Conservation (phyloP, 2,329 filamentous ascomycete species). For the Fusarium protoensiforme region DNA sequence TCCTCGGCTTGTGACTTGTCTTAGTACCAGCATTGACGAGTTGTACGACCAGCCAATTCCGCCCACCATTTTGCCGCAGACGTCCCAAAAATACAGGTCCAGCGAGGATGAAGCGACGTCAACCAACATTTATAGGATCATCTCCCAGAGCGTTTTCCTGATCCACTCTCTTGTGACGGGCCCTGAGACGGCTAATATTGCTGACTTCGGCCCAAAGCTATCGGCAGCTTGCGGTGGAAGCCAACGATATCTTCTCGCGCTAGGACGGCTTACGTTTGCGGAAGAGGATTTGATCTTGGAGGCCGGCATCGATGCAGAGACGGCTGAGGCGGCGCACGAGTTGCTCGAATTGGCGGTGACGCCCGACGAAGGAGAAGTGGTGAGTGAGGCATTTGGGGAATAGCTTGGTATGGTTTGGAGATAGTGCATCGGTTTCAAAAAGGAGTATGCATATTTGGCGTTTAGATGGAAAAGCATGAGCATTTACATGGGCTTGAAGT, state of each 20-base stretch:
- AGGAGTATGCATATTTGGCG: conserved; percentile 14
- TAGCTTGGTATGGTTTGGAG: conserved; percentile 25
- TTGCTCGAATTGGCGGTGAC: conserved; percentile 84
- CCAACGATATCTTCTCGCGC: conserved; percentile 83
- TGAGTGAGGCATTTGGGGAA: conserved; percentile 55
- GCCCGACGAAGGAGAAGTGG: conserved; percentile 70
- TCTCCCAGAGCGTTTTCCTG: conserved; percentile 60
- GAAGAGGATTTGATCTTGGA: conserved; percentile 83
- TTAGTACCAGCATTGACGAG: conserved; percentile 74
- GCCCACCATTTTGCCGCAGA: conserved; percentile 51
- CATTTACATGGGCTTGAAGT: neutral
- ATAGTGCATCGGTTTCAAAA: neutral
- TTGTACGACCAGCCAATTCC: conserved; percentile 70
- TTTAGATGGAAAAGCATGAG: conserved; percentile 16
- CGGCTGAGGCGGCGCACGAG: conserved; percentile 82
- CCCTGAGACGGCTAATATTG: conserved; percentile 55
- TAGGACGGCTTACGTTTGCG: conserved; percentile 87
- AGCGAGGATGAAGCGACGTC: conserved; percentile 32
- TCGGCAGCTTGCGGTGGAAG: conserved; percentile 75
- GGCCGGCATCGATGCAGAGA: conserved; percentile 78
- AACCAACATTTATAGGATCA: conserved; percentile 55
- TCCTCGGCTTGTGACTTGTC: conserved; percentile 77
- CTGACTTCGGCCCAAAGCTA: conserved; percentile 78
- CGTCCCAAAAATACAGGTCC: conserved; percentile 11
- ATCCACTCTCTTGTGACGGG: conserved; percentile 65